Conservation (phyloP, 1,284 basidiomycete species). For the Cryptococcus sp. region DNA sequence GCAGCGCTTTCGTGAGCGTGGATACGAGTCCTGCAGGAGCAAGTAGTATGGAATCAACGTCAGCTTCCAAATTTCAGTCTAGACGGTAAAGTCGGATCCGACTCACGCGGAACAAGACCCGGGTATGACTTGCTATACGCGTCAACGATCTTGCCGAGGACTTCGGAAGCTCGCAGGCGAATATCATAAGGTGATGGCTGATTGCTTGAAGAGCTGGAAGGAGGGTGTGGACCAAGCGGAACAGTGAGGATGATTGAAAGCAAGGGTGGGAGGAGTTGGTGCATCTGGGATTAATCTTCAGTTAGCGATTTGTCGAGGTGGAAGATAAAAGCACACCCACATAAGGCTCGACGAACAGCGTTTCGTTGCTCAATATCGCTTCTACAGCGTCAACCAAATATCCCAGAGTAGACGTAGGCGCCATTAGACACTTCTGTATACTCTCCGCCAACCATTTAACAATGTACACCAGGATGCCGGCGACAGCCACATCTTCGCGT, state of each 20-base stretch:
- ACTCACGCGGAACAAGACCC: conserved; percentile 53
- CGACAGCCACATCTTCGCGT: conserved; percentile 84
- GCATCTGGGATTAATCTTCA: conserved; percentile 61
- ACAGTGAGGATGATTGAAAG: conserved; percentile 88
- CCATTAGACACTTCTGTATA: conserved; percentile 60
- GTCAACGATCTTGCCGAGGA: conserved; percentile 69
- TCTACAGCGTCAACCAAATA: conserved; percentile 78
- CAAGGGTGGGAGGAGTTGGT: conserved; percentile 91
- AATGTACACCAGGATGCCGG: conserved; percentile 91
- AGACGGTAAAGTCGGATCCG: background rate
- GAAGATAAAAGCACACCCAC: conserved; percentile 59
- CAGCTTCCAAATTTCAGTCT: background rate
- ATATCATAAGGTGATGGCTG: conserved; percentile 56
- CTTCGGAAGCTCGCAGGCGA: conserved; percentile 74
- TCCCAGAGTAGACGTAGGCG: conserved; percentile 68
- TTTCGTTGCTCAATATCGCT: conserved; percentile 77
- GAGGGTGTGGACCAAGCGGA: conserved; percentile 59
- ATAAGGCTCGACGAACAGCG: conserved; percentile 94
- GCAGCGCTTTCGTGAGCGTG: conserved; percentile 81
- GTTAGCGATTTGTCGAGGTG: background rate
- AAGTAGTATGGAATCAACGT: background rate
- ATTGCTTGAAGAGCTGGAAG: conserved; percentile 51
- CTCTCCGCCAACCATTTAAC: conserved; percentile 93
- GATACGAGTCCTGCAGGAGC: conserved; percentile 74
- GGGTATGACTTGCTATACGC: conserved; percentile 57